A percentile compares a stretch with the other conserved stretches of the same genome.
Evolutionary conservation across 2,329 filamentous ascomycete genomes (phyloP).

Genomic region (Aspergillus carbonarius): DNA sequence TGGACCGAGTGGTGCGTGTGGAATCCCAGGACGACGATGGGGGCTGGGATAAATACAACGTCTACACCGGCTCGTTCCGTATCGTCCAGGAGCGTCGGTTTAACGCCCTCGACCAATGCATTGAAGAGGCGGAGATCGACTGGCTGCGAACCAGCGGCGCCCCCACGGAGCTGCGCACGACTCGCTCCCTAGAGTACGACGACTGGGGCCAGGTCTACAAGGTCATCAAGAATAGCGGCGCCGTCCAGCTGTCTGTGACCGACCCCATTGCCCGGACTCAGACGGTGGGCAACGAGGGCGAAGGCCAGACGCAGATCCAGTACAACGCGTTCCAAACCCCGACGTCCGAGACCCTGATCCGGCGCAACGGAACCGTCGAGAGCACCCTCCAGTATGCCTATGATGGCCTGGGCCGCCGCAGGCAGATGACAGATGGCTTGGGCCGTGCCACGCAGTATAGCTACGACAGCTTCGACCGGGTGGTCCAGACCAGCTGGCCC

Average conservation of each 20-base stretch:
- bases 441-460: slow-evolving; percentile 4
- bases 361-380: neutral
- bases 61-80: slow-evolving; percentile 1
- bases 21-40: slow-evolving; percentile 5
- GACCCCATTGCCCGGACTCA: slow-evolving; percentile 4
- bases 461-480: slow-evolving; percentile 8
- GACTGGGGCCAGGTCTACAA: slow-evolving; percentile 28
- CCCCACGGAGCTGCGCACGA: slow-evolving; percentile 16
- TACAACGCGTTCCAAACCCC: neutral
- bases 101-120: slow-evolving; percentile 4
- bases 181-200: slow-evolving; percentile 2
- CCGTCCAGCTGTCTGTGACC: neutral
- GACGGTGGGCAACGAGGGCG: neutral
- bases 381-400: neutral
- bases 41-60: neutral
- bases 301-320: neutral
- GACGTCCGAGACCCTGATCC: neutral
- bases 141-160: slow-evolving; percentile 31
- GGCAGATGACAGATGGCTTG: neutral
- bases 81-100: slow-evolving; percentile 1
- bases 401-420: slow-evolving; percentile 1
- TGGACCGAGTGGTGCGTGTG: slow-evolving; percentile 1
- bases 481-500: slow-evolving; percentile 5
- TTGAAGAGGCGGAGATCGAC: neutral
- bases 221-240: slow-evolving; percentile 7